Evolutionary conservation across 2,329 filamentous ascomycete genomes (phyloP), one percentile per base, ranked within the genome.

Genomic region (Ophiocordyceps polyrhachis-furcata): DNA sequence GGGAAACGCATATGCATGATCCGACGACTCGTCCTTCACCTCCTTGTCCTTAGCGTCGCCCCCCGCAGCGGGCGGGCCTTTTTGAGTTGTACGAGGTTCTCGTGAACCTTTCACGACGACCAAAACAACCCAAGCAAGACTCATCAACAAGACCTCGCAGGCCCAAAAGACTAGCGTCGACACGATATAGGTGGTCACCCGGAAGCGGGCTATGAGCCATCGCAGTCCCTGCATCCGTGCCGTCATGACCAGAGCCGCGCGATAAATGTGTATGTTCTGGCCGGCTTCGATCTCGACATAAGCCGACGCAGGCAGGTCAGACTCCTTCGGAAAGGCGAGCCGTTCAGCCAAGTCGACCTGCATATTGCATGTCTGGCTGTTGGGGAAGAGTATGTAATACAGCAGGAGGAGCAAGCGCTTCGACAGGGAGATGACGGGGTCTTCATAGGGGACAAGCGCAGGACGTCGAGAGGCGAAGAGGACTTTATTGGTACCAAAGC

Each of bases 151-250:
- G 54, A 93, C 69, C 56, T 89, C 86, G 13, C 76, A 74, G 1
- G 66, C 57, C 86, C 88, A 96, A 61, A 95, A 95, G 0, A 74
- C 52, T 1, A 66, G 60, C 0, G 79, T 83, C 53, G 87, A 82
- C 1, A 79, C 55, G 1, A 82, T 44, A 47, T 86, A 87, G 5
- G 78, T 78, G 2, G 76, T 59, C 32, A 91, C 55, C 13, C 82
- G 76, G 63, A 89, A 81, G 49, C 85, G 79, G 55, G 91, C 91
- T 83, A 98, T 93, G 45, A 88, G 54, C 76, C 83, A 91, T 43
- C 82, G 68, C 48, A 95, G 59, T 0, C 89, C 89, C 12, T 73
- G 70, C 50, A 95, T 77, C 44, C 77, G 73, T 5, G 89, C 88
- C 25, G 73, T 77, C 49, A 96, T 76, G 3, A 71, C 72, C 31